Conservation (phyloP, 192 early-diverging fungal genomes). For the Oehlia diaphana region DNA sequence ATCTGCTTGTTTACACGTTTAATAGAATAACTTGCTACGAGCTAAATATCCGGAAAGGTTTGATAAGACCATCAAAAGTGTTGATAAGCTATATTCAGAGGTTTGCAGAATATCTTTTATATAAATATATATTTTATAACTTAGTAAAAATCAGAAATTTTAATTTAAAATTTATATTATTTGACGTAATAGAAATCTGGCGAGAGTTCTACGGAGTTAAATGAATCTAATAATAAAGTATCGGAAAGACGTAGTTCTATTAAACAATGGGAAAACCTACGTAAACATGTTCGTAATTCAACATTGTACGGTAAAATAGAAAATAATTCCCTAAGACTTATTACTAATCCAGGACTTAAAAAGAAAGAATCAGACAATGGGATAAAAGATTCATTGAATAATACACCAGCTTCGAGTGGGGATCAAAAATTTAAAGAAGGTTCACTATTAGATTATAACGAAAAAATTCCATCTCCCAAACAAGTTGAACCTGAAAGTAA, state of each 20-base stretch:
- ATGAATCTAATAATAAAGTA: not conserved
- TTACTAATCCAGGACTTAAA: not conserved
- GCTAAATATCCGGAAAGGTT: not conserved
- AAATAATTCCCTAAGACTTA: too few relatives aligned
- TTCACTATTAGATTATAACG: constrained; percentile 8
- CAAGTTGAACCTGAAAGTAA: constrained; percentile 7
- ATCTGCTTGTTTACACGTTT: not conserved
- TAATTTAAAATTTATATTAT: not conserved
- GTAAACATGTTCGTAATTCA: not conserved
- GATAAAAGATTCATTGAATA: too few relatives aligned
- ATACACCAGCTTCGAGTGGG: too few relatives aligned
- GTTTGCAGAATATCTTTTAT: not conserved
- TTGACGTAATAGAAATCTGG: not conserved
- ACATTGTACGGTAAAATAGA: not conserved
- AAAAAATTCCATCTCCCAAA: constrained; percentile 10
- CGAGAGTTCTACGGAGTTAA: not conserved
- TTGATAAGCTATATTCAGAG: not conserved
- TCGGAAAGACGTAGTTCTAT: not conserved
- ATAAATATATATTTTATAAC: not conserved
- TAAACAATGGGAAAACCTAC: not conserved
- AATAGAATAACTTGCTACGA: not conserved
- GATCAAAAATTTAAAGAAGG: constrained; percentile 15
- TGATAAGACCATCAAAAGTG: not conserved
- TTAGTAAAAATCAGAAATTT: not conserved
- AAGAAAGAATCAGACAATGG: too few relatives aligned